Evolutionary conservation across 2,329 filamentous ascomycete species (phyloP).

Genomic region (Ophiosphaerella korrae): DNA sequence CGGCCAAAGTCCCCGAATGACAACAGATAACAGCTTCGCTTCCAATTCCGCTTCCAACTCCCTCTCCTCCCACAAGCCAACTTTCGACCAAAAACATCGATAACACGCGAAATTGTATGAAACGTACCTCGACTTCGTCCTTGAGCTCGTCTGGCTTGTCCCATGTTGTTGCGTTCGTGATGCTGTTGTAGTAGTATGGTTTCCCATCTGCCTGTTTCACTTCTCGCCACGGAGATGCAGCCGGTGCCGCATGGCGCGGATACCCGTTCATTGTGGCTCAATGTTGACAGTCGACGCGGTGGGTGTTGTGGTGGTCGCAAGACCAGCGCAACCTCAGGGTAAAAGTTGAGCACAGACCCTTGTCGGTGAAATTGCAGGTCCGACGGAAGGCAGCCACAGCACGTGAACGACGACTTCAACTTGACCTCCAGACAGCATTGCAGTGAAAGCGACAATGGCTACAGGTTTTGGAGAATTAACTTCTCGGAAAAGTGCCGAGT

Average conservation of each 20-base stretch:
- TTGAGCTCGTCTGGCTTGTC: constrained; percentile 90
- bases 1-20: too few species aligned
- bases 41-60: too few species aligned
- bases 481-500: constrained; percentile 42
- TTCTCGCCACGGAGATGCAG: constrained; percentile 70
- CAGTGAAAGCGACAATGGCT: constrained; percentile 20
- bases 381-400: constrained; percentile 14
- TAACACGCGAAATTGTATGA: not conserved
- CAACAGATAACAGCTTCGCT: too few species aligned
- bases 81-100: too few species aligned
- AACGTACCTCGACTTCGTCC: constrained; percentile 74
- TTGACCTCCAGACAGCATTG: not conserved
- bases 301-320: constrained; percentile 5
- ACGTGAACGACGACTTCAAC: constrained; percentile 20
- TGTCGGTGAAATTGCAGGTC: constrained; percentile 1
- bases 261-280: constrained; percentile 63
- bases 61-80: too few species aligned
- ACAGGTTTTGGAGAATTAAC: constrained; percentile 22
- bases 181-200: constrained; percentile 87
- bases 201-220: constrained; percentile 78
- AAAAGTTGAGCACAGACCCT: constrained; percentile 10
- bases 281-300: constrained; percentile 7
- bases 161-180: constrained; percentile 91
- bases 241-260: constrained; percentile 54
- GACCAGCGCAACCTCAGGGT: constrained; percentile 5